phyloP scores from a whole-genome alignment of 352 stramenopile genomes.

The Phytophthora meadii region DNA sequence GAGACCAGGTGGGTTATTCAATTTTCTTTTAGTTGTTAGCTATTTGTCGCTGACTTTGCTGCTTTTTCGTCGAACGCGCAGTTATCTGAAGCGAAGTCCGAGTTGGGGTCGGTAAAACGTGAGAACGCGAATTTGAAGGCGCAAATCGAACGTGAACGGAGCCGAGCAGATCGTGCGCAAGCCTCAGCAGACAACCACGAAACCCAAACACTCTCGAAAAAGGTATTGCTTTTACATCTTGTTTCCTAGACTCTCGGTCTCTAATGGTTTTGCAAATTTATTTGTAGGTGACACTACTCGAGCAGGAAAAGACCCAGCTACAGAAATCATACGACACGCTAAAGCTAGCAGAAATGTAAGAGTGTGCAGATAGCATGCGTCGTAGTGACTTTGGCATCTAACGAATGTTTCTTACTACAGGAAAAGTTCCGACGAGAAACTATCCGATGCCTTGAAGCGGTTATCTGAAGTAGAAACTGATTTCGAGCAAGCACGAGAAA shows the following conservation, averaged over 20 bases:
- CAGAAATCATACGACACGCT: conserved; percentile 43
- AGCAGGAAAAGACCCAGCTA: conserved; percentile 48
- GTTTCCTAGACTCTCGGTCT: not conserved
- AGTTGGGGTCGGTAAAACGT: conserved; percentile 51
- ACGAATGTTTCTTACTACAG: conserved; percentile 27
- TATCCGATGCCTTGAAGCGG: conserved; percentile 35
- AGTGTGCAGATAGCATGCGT: not conserved
- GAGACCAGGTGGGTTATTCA: conserved; percentile 66
- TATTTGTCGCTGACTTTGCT: conserved; percentile 12
- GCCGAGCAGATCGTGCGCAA: conserved; percentile 38
- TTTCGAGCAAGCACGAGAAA: conserved; percentile 41
- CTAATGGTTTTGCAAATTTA: not conserved
- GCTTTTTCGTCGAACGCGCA: conserved; percentile 19
- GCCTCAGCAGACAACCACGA: conserved; percentile 43
- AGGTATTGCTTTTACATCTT: conserved; percentile 24
- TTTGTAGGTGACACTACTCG: conserved; percentile 40
- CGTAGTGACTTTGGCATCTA: conserved; percentile 2
- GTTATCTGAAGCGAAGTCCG: conserved; percentile 67
- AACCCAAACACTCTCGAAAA: conserved; percentile 42
- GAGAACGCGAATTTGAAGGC: conserved; percentile 60
- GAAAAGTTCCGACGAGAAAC: conserved; percentile 43
- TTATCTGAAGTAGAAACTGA: conserved; percentile 46
- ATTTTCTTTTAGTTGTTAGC: not conserved
- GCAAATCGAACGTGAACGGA: conserved; percentile 51
- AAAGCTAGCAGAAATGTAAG: conserved; percentile 46